These are phyloP conservation scores for Coix lacrymajobi DNA, from an alignment of 176 grass and related monocot species.

Conservation along the genomic window DNA sequence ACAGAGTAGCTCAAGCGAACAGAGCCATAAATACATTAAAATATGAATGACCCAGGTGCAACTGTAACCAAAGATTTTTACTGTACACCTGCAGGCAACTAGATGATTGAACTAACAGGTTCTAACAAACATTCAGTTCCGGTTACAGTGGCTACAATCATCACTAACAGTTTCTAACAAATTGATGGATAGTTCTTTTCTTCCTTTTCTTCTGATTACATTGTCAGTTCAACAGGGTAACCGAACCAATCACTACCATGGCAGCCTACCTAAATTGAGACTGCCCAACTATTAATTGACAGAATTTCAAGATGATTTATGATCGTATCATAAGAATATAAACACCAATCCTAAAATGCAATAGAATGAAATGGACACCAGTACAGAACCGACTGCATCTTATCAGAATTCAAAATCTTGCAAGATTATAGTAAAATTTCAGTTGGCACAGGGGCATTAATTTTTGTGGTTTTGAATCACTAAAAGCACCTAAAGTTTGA, in stretches of 20 bases:
- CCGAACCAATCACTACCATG: not conserved
- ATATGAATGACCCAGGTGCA: not conserved
- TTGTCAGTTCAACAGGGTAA: not conserved
- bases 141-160: not conserved
- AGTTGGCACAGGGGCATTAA: not conserved
- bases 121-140: too few relatives aligned
- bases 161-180: not conserved
- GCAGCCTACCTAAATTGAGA: not conserved
- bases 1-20: too few relatives aligned
- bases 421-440: not conserved
- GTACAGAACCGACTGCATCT: not conserved
- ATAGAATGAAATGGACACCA: not conserved
- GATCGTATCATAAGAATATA: not conserved
- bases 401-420: not conserved
- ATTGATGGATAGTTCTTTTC: not conserved
- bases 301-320: not conserved
- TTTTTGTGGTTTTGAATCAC: not conserved
- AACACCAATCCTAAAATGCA: not conserved
- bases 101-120: not conserved
- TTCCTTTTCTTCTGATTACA: not conserved
- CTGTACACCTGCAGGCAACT: not conserved
- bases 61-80: not conserved
- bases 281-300: not conserved
- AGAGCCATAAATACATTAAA: not conserved
- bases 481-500: not conserved